Base-by-base conservation (phyloP, 192 early-diverging fungal species). In the Podila epicladia region DNA sequence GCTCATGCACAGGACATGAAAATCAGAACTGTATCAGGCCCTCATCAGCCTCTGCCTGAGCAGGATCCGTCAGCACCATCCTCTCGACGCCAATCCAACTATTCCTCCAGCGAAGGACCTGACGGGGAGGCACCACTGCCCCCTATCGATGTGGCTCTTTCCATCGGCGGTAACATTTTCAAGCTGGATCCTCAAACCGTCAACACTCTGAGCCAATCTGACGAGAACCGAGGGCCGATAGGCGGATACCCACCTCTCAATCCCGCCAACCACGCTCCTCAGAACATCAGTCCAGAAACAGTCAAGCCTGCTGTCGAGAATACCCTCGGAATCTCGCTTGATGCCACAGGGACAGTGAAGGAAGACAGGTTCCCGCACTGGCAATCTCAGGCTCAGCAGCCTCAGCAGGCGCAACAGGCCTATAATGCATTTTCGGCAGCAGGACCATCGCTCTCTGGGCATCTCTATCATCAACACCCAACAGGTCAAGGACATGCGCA, bases 281-380 rank as follows among this genome's bases (percentile, higher is more conserved):
- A 15, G 66, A 60, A 69, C 33, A 55, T 26, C n/a, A 26, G n/a
- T 24, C 24, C 53, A 55, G 24, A 11, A 26, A 9, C 5, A 9
- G 32, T 26, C 41, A 55, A 60, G 6, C 3, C 67, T 5, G 19
- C 51, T 8, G 38, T 38, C 5, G 77, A 72, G 5, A 80, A 80
- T 19, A 73, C 9, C 33, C 67, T 80, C 7, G 77, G 77, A 13
- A 80, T 80, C 38, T 80, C 77, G 11, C 67, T 80, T 8, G 77
- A 80, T 67, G 77, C 68, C 22, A 73, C 70, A 50, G 77, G 77
- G 8, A 65, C 77, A 12, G 77, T 80, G 15, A 80, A 68, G 37
- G 77, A 73, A 31, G 68, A 80, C 26, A 28, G 77, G 31, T 80
- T 80, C 55, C 77, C 77, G n/a, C 70, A 76, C 38, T 72, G 69